Conservation (phyloP, 305 asterid genomes). For the Fraxinus greggii region DNA sequence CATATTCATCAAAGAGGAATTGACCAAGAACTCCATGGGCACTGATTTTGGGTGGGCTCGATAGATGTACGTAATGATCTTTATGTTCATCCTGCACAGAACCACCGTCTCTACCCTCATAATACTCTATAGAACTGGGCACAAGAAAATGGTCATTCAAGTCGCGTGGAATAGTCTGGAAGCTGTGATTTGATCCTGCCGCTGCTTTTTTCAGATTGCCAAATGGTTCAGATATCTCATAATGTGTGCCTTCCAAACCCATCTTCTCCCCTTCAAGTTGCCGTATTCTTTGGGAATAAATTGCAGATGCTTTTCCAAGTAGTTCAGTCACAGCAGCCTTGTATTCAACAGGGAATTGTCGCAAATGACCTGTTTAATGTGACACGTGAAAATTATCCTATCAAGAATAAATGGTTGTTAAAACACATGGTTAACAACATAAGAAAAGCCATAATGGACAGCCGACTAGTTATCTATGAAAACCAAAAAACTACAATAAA, state of each 20-base stretch:
- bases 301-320: conserved; percentile 52
- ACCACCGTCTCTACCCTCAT: conserved; percentile 53
- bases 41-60: conserved; percentile 51
- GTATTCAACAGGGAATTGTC: conserved; percentile 64
- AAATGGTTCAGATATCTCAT: conserved; percentile 49
- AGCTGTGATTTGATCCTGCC: conserved; percentile 49
- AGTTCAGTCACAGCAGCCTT: conserved; percentile 59
- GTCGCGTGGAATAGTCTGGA: conserved; percentile 48
- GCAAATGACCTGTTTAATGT: conserved; percentile 50
- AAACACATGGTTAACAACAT: neutral
- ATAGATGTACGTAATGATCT: conserved; percentile 47
- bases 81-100: conserved; percentile 55
- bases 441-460: neutral
- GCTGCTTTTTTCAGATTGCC: conserved; percentile 61
- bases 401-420: neutral
- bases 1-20: conserved; percentile 71
- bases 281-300: conserved; percentile 58
- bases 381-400: neutral
- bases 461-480: neutral
- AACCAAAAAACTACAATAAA: neutral
- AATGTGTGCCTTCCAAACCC: conserved; percentile 54
- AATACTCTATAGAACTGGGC: conserved; percentile 58
- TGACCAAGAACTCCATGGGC: conserved; percentile 84
- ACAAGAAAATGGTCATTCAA: conserved; percentile 47
- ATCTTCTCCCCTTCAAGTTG: conserved; percentile 75